Percentiles rank a stretch among this genome's conserved stretches.
Conservation (phyloP, 2,329 filamentous ascomycete genomes). For the Pseudocercospora ulei region DNA sequence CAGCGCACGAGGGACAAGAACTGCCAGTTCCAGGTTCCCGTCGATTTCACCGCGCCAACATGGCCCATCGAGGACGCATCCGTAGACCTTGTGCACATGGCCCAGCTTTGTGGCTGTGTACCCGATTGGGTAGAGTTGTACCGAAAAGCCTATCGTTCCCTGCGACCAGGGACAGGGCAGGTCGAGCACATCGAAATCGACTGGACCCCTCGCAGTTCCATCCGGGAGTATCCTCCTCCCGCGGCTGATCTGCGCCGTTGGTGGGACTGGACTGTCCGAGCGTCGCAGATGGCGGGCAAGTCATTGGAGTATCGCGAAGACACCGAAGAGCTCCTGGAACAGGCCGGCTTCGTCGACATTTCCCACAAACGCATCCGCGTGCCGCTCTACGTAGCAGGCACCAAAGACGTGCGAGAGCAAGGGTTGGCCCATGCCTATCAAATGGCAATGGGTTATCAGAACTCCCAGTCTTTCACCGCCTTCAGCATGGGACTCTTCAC, state of each 20-base stretch:
- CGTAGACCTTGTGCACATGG: constrained; percentile 76
- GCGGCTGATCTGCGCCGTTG: constrained; percentile 54
- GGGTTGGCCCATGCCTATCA: constrained; percentile 77
- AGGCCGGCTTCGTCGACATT: constrained; percentile 71
- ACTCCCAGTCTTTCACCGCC: constrained; percentile 25
- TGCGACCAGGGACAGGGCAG: constrained; percentile 63
- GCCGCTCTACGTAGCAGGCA: constrained; percentile 58
- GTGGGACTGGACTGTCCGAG: constrained; percentile 58
- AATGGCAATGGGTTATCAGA: constrained; percentile 49
- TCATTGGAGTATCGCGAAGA: constrained; percentile 57
- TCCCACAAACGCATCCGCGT: constrained; percentile 53
- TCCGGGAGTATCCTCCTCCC: constrained; percentile 43
- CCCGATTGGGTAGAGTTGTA: constrained; percentile 67
- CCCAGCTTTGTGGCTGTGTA: constrained; percentile 69
- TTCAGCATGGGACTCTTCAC: constrained; percentile 44
- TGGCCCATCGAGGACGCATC: constrained; percentile 60
- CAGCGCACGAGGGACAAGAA: constrained; percentile 9
- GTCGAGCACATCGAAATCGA: constrained; percentile 89
- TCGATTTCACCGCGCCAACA: constrained; percentile 69
- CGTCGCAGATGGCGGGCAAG: constrained; percentile 55
- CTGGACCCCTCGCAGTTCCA: constrained; percentile 59
- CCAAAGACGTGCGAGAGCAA: constrained; percentile 51
- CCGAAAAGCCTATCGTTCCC: constrained; percentile 54
- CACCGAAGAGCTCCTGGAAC: constrained; percentile 53
- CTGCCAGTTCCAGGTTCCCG: constrained; percentile 21